phyloP scores from a whole-genome alignment of 1,284 basidiomycete genomes.

The Vanrija sp. region DNA sequence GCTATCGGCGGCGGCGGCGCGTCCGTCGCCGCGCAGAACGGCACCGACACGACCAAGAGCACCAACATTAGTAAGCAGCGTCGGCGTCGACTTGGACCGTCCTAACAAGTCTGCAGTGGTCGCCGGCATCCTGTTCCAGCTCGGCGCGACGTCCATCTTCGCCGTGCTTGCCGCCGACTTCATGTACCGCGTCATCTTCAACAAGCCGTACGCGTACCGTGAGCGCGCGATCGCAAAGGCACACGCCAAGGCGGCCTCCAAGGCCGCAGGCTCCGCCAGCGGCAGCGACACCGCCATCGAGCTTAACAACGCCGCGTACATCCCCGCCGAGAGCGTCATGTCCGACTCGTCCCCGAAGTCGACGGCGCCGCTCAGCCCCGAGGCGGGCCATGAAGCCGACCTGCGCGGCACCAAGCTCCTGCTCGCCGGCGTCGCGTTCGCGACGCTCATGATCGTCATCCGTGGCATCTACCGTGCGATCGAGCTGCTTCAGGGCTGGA shows the following conservation, averaged over 20 bases:
- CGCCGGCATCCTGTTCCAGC: slow-evolving; percentile 44
- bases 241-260: neutral
- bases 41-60: too few relatives aligned
- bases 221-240: neutral
- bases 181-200: slow-evolving; percentile 16
- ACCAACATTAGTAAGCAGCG: too few relatives aligned
- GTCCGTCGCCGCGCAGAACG: slow-evolving; percentile 11
- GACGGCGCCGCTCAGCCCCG: too few relatives aligned
- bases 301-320: slow-evolving; percentile 15
- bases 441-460: slow-evolving; percentile 39
- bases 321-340: slow-evolving; percentile 14
- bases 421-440: slow-evolving; percentile 31
- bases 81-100: slow-evolving; percentile 12
- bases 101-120: slow-evolving; percentile 19
- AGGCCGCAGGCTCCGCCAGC: neutral
- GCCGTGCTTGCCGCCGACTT: slow-evolving; percentile 29
- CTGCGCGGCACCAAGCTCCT: slow-evolving; percentile 17
- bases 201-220: slow-evolving; percentile 14
- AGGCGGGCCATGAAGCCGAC: neutral
- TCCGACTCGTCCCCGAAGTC: neutral
- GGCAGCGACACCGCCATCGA: slow-evolving; percentile 10
- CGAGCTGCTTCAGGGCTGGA: slow-evolving; percentile 39
- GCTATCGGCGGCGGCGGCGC: slow-evolving; percentile 46
- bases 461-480: slow-evolving; percentile 42
- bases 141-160: slow-evolving; percentile 36